Base-by-base conservation (phyloP, 2,329 filamentous ascomycete genomes). In the Pseudogymnoascus sp. region DNA sequence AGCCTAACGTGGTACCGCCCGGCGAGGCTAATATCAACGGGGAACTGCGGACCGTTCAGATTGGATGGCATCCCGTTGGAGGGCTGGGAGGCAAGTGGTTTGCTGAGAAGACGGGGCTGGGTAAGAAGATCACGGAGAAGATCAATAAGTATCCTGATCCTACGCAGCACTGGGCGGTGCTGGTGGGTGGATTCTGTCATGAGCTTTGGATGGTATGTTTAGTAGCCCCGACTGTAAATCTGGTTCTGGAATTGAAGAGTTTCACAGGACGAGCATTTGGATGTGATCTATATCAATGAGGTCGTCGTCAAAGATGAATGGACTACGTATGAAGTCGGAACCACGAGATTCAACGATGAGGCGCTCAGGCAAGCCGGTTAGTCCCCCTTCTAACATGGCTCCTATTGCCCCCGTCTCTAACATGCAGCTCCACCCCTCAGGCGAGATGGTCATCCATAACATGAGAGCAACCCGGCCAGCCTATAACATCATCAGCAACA, bases 401-500 rank as follows among this genome's bases (percentile, higher is more conserved):
- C 10, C 2, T 3, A 16, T 25, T 31, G 28, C 23, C 6, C 7
- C 48, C 6, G 51, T 60, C 31, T 36, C 51, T 66, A 41, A 62
- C n/a, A 43, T 8, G n/a, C 65, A 67, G 7, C 67, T 10, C n/a
- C 4, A 6, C 10, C 14, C 6, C 63, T 6, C 62, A 81, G 81
- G 79, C 16, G 82, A 85, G 64, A 79, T 79, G 67, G 79, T 81
- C 0, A 85, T 85, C 37, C 77, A 79, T 19, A 77, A 77, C 14
- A 84, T 85, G 70, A 74, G 82, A 6, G 72, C 77, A 36, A 77
- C 75, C 61, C 77, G 78, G 8, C 77, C 82, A 0, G 80, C 75
- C 0, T 85, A 85, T 72, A 84, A 85, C 63, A 77, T 85, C 63
- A 84, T 85, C 70, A 81, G 76, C 67, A 85, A 85, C 71, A 85